A percentile compares a stretch with the other conserved stretches of the same genome.
phyloP scores from a whole-genome alignment of 352 stramenopile genomes.

The Pythium diclinum region DNA sequence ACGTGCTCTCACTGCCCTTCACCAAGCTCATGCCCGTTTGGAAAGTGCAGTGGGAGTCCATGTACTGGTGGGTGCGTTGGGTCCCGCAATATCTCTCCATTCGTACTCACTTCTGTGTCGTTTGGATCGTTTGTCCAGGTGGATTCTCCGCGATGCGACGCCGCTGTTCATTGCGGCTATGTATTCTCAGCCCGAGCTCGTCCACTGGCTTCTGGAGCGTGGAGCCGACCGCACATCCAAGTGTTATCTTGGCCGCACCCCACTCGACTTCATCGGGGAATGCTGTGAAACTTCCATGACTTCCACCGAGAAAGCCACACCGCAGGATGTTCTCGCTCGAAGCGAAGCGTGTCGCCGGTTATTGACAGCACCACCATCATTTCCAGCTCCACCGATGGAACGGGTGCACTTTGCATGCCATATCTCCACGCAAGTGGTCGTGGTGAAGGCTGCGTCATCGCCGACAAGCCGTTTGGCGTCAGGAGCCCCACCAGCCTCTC shows the following conservation, averaged over 20 bases:
- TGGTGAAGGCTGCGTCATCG: conserved; percentile 27
- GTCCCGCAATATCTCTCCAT: not conserved
- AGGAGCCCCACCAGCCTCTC: not conserved
- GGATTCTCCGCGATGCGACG: conserved; percentile 62
- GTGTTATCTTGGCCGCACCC: conserved; percentile 54
- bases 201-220: conserved; percentile 54
- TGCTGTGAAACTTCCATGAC: conserved; percentile 37
- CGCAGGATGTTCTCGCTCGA: conserved; percentile 6
- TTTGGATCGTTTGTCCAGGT: conserved; percentile 28
- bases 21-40: conserved; percentile 48
- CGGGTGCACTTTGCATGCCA: conserved; percentile 37
- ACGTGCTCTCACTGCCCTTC: conserved; percentile 51
- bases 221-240: conserved; percentile 47
- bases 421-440: conserved; percentile 40
- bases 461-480: not conserved
- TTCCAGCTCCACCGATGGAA: conserved; percentile 31
- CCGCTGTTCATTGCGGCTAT: conserved; percentile 61
- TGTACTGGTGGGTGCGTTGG: conserved; percentile 42
- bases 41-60: conserved; percentile 64
- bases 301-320: not conserved
- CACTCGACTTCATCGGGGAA: conserved; percentile 53
- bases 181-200: conserved; percentile 49
- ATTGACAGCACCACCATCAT: conserved; percentile 33
- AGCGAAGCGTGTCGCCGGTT: conserved; percentile 43
- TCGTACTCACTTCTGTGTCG: not conserved